Evolutionary conservation across 2,329 filamentous ascomycete species (phyloP).

Genomic region (Zymoseptoria tritici): DNA sequence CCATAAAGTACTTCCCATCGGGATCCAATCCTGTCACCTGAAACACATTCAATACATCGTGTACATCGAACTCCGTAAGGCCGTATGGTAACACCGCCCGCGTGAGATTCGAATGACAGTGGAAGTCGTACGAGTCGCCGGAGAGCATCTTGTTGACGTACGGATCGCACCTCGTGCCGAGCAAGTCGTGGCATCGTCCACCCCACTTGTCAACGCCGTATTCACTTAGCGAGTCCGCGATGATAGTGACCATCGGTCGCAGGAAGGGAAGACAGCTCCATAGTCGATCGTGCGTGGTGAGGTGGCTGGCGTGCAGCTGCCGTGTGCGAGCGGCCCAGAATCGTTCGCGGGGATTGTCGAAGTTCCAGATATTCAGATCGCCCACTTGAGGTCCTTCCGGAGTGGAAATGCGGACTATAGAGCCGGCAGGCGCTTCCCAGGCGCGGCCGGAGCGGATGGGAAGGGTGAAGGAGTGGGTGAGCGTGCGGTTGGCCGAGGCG

Average conservation of each 20-base stretch:
- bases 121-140: slow-evolving; percentile 66
- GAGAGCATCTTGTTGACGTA: slow-evolving; percentile 75
- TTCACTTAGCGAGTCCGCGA: slow-evolving; percentile 52
- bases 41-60: slow-evolving; percentile 81
- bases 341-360: slow-evolving; percentile 65
- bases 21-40: slow-evolving; percentile 73
- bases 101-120: slow-evolving; percentile 76
- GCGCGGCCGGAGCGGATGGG: slow-evolving; percentile 67
- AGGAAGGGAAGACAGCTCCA: slow-evolving; percentile 75
- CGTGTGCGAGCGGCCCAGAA: slow-evolving; percentile 77
- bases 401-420: slow-evolving; percentile 65
- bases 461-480: slow-evolving; percentile 40
- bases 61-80: slow-evolving; percentile 64
- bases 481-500: slow-evolving; percentile 16
- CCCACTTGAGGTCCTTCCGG: slow-evolving; percentile 65
- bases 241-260: slow-evolving; percentile 64
- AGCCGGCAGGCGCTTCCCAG: slow-evolving; percentile 62
- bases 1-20: slow-evolving; percentile 70
- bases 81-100: slow-evolving; percentile 64
- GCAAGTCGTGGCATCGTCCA: slow-evolving; percentile 65
- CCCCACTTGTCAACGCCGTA: slow-evolving; percentile 43
- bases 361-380: slow-evolving; percentile 76
- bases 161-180: slow-evolving; percentile 77
- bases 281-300: slow-evolving; percentile 62
- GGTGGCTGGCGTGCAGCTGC: slow-evolving; percentile 70